Percentiles rank a stretch among this genome's conserved stretches.
Evolutionary conservation across 2,329 filamentous ascomycete genomes (phyloP).

Genomic region (Hymenoscyphus repandus): DNA sequence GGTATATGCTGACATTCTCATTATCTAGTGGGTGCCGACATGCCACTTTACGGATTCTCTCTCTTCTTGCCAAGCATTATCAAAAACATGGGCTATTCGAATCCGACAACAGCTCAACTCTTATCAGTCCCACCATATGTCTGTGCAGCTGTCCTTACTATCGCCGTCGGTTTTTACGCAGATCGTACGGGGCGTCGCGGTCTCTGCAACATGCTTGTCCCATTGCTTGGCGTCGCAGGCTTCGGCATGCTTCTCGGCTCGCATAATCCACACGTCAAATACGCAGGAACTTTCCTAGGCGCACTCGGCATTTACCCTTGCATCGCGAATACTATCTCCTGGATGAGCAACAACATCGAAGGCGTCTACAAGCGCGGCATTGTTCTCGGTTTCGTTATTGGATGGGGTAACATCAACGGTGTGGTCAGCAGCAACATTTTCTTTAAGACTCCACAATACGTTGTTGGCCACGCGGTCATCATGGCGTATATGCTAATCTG

Average conservation of each 20-base stretch:
- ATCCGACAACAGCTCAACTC: conserved; percentile 58
- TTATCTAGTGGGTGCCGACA: conserved; percentile 69
- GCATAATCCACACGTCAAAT: conserved; percentile 61
- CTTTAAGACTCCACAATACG: conserved; percentile 48
- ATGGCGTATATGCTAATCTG: conserved; percentile 68
- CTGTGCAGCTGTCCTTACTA: conserved; percentile 62
- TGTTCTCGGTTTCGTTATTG: conserved; percentile 81
- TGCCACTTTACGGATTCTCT: conserved; percentile 69
- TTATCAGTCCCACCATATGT: conserved; percentile 74
- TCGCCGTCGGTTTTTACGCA: conserved; percentile 67
- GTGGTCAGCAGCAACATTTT: conserved; percentile 74
- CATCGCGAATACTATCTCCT: conserved; percentile 81
- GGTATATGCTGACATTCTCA: too few relatives aligned
- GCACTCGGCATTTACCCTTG: conserved; percentile 85
- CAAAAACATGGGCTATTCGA: conserved; percentile 46
- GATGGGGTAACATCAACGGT: conserved; percentile 89
- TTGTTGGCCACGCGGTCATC: conserved; percentile 69
- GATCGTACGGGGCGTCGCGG: conserved; percentile 71
- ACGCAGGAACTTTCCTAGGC: conserved; percentile 78
- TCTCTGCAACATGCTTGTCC: conserved; percentile 71
- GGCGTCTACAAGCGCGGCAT: conserved; percentile 89
- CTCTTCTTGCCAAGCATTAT: conserved; percentile 80
- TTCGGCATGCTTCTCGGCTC: conserved; percentile 75
- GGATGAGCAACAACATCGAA: conserved; percentile 87
- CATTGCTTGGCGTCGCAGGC: conserved; percentile 66